Evolutionary conservation across 148 eudicot species (phyloP).

Genomic region (Amaranthus palmeri): DNA sequence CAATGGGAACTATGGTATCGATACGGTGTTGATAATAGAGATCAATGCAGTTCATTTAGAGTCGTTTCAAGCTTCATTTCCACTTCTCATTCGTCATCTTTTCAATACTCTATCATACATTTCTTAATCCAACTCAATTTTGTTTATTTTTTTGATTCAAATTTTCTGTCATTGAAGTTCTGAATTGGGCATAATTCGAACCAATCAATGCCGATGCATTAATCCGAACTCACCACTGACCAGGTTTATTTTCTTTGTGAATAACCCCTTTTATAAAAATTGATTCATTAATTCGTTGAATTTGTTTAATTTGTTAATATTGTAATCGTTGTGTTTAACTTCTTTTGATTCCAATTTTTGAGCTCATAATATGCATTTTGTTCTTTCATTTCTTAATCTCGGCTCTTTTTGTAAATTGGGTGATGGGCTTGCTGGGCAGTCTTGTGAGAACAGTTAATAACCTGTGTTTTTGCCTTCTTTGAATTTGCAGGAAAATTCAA

Average conservation of each 20-base stretch:
- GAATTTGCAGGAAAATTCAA: too few species aligned
- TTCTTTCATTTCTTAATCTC: too few species aligned
- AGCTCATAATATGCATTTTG: too few species aligned
- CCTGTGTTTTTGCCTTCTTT: too few species aligned
- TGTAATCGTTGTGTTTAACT: not conserved
- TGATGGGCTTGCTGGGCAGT: too few species aligned
- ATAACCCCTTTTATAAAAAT: not conserved
- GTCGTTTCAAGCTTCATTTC: constrained; percentile 38
- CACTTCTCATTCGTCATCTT: constrained; percentile 16
- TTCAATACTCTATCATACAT: too few species aligned
- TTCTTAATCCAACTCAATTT: not conserved
- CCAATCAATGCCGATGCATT: constrained; percentile 42
- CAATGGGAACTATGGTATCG: constrained; percentile 34
- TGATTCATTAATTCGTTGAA: constrained; percentile 4
- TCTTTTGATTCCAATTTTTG: not conserved
- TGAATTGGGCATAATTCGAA: constrained; percentile 13
- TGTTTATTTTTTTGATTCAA: not conserved
- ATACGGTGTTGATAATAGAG: constrained; percentile 37
- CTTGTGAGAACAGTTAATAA: too few species aligned
- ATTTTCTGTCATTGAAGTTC: not conserved
- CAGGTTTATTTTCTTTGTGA: constrained; percentile 30
- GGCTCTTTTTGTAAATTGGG: too few species aligned
- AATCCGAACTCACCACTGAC: constrained; percentile 46
- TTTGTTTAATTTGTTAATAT: not conserved
- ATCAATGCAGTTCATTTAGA: constrained; percentile 31